phyloP scores from a whole-genome alignment of 768 basidiomycete genomes.

The Tylopilus vinaceipallidus region DNA sequence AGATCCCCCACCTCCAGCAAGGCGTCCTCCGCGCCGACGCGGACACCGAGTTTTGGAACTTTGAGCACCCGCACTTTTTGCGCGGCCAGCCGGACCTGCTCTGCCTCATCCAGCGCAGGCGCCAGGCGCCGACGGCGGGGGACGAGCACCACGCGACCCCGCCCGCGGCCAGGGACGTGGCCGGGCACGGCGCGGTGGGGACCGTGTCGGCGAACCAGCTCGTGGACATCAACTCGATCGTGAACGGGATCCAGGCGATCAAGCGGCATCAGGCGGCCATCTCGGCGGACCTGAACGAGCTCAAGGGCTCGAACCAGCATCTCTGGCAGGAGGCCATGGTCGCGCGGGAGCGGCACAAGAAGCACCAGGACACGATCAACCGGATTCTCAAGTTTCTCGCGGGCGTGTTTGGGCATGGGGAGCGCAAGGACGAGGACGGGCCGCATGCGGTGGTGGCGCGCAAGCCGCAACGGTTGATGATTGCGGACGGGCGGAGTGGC shows the following conservation, averaged over 20 bases:
- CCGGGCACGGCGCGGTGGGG: slow-evolving; percentile 18
- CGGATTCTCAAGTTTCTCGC: slow-evolving; percentile 93
- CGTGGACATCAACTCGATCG: slow-evolving; percentile 74
- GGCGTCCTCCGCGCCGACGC: slow-evolving; percentile 84
- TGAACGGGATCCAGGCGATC: slow-evolving; percentile 81
- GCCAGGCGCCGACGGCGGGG: slow-evolving; percentile 39
- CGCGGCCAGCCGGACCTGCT: slow-evolving; percentile 87
- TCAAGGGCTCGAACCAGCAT: slow-evolving; percentile 83
- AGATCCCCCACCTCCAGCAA: slow-evolving; percentile 94
- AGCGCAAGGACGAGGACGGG: slow-evolving; percentile 34
- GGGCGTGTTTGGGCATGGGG: slow-evolving; percentile 74
- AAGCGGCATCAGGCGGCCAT: slow-evolving; percentile 93
- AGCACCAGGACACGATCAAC: slow-evolving; percentile 95
- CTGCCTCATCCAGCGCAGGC: slow-evolving; percentile 86
- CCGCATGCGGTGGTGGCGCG: slow-evolving; percentile 48
- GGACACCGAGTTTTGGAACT: slow-evolving; percentile 87
- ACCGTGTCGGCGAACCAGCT: slow-evolving; percentile 47
- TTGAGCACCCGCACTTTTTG: slow-evolving; percentile 86
- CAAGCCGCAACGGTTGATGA: slow-evolving; percentile 60
- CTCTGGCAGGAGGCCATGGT: slow-evolving; percentile 91
- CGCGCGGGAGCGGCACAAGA: slow-evolving; percentile 78
- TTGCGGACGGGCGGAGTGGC: slow-evolving; percentile 48
- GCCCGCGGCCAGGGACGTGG: slow-evolving; percentile 12
- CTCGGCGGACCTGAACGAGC: slow-evolving; percentile 80
- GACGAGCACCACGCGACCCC: slow-evolving; percentile 30